Evolutionary conservation across 257 asterid genomes (phyloP).

Genomic region (Nicotiana otophora): DNA sequence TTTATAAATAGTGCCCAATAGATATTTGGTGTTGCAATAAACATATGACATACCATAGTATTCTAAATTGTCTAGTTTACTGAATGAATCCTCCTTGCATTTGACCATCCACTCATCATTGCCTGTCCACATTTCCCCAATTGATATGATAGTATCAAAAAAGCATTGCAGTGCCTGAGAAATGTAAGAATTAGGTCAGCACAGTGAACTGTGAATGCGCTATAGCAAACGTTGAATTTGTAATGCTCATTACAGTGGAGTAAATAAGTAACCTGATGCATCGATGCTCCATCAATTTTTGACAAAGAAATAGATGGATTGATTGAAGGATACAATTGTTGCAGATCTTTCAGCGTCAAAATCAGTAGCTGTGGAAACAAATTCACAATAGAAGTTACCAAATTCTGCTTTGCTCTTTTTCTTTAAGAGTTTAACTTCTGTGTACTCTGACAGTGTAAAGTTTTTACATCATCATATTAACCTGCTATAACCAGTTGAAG

Average conservation of each 20-base stretch:
- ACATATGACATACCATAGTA: slow-evolving; percentile 21
- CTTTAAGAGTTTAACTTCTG: not conserved
- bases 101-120: slow-evolving; percentile 62
- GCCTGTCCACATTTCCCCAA: slow-evolving; percentile 73
- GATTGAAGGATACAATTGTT: slow-evolving; percentile 41
- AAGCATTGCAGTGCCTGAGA: slow-evolving; percentile 55
- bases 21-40: slow-evolving; percentile 11
- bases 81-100: slow-evolving; percentile 39
- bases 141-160: slow-evolving; percentile 54
- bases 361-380: slow-evolving; percentile 47
- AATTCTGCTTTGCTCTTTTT: not conserved
- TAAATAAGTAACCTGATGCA: slow-evolving; percentile 44
- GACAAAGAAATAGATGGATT: slow-evolving; percentile 26
- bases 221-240: not conserved
- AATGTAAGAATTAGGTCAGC: not conserved
- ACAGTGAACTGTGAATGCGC: not conserved
- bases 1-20: not conserved
- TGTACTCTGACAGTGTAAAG: not conserved
- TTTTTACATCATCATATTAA: not conserved
- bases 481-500: not conserved
- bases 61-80: slow-evolving; percentile 45
- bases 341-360: slow-evolving; percentile 64
- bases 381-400: not conserved
- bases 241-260: not conserved
- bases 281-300: slow-evolving; percentile 41